Evolutionary conservation across 306 rosid species (phyloP).

Genomic region (Glycine latifolia): DNA sequence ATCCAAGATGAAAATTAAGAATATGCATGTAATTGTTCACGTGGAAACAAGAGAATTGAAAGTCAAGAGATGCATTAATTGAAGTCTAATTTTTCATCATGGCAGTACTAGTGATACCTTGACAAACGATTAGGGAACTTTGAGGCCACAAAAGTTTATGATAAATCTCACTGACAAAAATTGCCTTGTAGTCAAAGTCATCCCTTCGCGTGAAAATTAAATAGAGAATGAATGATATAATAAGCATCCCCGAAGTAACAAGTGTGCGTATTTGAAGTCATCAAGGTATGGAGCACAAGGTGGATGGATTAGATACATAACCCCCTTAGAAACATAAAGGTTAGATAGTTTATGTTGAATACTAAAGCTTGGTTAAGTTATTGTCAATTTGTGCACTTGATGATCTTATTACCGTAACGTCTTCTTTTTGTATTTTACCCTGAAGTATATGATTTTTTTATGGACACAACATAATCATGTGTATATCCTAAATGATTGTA

Average conservation of each 20-base stretch:
- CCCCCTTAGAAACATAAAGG: background rate
- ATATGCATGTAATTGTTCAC: background rate
- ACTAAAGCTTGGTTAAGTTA: background rate
- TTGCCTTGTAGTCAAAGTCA: slow-evolving; percentile 19
- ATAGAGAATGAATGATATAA: background rate
- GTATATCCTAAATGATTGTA: background rate
- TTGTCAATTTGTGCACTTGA: background rate
- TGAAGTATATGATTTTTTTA: background rate
- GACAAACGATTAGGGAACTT: too few species aligned
- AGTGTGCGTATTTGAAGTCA: background rate
- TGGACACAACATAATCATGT: background rate
- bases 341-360: slow-evolving; percentile 4
- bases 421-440: background rate
- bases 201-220: too few species aligned
- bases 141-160: too few species aligned
- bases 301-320: background rate
- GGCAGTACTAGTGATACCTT: too few species aligned
- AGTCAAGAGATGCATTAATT: background rate
- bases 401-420: background rate
- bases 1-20: background rate
- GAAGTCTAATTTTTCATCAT: background rate
- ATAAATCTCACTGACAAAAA: background rate
- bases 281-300: slow-evolving; percentile 41
- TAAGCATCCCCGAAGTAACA: background rate
- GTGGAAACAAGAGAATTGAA: background rate